Evolutionary conservation across 768 basidiomycete genomes (phyloP).

Genomic region (Lactarius evosmus): DNA sequence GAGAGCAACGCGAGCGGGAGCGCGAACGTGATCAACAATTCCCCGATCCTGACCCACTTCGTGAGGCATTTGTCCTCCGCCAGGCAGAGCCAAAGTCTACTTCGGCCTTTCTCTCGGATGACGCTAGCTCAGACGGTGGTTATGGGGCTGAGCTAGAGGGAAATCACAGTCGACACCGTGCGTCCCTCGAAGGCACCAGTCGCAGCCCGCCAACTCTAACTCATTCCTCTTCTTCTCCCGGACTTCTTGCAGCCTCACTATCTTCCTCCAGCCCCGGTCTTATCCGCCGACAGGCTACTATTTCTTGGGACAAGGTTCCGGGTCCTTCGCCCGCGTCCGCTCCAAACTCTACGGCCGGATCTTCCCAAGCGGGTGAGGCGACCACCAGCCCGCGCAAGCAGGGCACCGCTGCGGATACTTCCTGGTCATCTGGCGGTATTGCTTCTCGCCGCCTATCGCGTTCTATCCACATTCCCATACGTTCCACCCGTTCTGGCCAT

Average conservation of each 20-base stretch:
- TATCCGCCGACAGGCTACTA: constrained; percentile 59
- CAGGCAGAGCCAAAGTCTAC: constrained; percentile 53
- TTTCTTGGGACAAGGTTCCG: constrained; percentile 60
- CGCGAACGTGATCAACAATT: constrained; percentile 50
- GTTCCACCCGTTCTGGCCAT: constrained; percentile 65
- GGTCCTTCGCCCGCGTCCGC: constrained; percentile 51
- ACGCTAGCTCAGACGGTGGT: constrained; percentile 76
- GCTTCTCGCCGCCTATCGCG: constrained; percentile 81
- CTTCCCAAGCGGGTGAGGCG: constrained; percentile 39
- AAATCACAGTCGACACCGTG: constrained; percentile 68
- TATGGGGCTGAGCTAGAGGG: constrained; percentile 75
- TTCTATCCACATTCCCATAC: constrained; percentile 71
- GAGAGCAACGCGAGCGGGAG: constrained; percentile 41
- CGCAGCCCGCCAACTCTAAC: constrained; percentile 44
- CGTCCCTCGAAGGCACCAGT: constrained; percentile 51
- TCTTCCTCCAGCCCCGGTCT: constrained; percentile 67
- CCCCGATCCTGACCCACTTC: constrained; percentile 39
- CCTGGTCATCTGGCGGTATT: constrained; percentile 34
- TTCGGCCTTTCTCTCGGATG: constrained; percentile 58
- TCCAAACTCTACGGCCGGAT: constrained; percentile 50
- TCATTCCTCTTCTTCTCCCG: constrained; percentile 53
- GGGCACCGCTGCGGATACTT: constrained; percentile 35
- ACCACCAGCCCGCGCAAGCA: constrained; percentile 63
- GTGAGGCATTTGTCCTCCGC: constrained; percentile 60
- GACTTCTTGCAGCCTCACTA: constrained; percentile 60